Evolutionary conservation across 805 yeast species (phyloP), one percentile per base, ranked within the genome.

Genomic region (Suhomyces pyralidae): DNA sequence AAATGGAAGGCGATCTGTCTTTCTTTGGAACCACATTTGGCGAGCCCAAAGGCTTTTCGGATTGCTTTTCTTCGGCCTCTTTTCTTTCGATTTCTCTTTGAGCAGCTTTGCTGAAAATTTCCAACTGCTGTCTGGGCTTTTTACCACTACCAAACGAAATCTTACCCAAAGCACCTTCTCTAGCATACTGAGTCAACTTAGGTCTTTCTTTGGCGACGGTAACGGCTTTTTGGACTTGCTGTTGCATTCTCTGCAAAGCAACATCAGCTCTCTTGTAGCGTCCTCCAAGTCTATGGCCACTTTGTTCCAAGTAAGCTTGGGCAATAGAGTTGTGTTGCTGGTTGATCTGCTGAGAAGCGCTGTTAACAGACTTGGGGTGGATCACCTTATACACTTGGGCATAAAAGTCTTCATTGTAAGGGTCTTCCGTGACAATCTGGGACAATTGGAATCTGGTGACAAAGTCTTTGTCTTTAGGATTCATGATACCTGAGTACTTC

Each of bases 211-310:
- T 89, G 22, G 97, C 99, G 40, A 90, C 93, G 51, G 93, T 88
- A 15, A 93, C 97, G 14, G 98, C 98, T 63, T 88, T 90, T 65
- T 91, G 96, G 50, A 93, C 97, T 74, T 93, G 98, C 68, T 91
- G 97, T 73, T 93, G 97, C 97, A 94, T 90, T 78, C 97, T 85
- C 76, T 90, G 97, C 63, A 92, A 79, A 1, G 97, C 97, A 58
- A 90, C 84, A 69, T 90, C 96, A 7, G 92, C 93, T 67, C 93
- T 79, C 71, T 85, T 87, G 57, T 84, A 78, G 68, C 91, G 83
- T 49, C 96, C 96, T 61, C 96, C 96, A 52, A 89, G 76, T 70
- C 94, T 82, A 70, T 90, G 96, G 49, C 97, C 96, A 53, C 96
- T 86, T 67, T 88, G 96, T 63, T 90, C 94, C 65, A 91, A 75